Conservation (phyloP, 257 asterid species). For the Penstemon newberryi region DNA sequence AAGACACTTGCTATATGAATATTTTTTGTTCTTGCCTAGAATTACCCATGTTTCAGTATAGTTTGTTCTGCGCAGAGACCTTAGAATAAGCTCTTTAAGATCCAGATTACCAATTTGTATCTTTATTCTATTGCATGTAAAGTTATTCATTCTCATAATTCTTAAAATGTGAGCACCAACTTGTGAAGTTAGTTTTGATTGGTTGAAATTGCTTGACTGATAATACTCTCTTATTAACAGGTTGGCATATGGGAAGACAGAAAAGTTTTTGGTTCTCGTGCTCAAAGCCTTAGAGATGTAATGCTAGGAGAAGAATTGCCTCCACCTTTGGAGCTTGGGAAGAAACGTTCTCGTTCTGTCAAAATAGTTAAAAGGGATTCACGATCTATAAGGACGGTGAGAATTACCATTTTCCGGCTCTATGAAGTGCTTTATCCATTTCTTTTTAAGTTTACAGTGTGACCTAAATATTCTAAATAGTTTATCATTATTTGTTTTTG, state of each 20-base stretch:
- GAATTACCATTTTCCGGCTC: conserved; percentile 27
- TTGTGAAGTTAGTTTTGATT: conserved; percentile 18
- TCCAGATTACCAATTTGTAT: not conserved
- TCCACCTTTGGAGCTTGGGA: conserved; percentile 67
- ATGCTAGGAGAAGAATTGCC: conserved; percentile 85
- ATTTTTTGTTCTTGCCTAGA: no score
- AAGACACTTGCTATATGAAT: no score
- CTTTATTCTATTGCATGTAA: conserved; percentile 5
- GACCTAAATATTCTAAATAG: not conserved
- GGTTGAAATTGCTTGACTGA: conserved; percentile 18
- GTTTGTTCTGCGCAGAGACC: not conserved
- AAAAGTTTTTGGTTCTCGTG: conserved; percentile 78
- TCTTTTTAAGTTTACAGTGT: conserved; percentile 19
- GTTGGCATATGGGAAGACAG: conserved; percentile 93
- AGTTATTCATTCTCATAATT: conserved; percentile 1
- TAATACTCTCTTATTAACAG: conserved; percentile 37
- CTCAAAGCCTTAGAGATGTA: conserved; percentile 64
- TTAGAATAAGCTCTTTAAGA: not conserved
- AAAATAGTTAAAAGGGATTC: conserved; percentile 80
- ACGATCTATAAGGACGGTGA: conserved; percentile 78
- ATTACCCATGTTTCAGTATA: no score
- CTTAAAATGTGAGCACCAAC: conserved; percentile 19
- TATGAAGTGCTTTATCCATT: conserved; percentile 6
- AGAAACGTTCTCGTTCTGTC: conserved; percentile 77
- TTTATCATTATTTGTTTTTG: conserved; percentile 21